A percentile compares a stretch with the other conserved stretches of the same genome.
Conservation (phyloP, 1,284 basidiomycete genomes). For the Ustanciosporium gigantosporum region DNA sequence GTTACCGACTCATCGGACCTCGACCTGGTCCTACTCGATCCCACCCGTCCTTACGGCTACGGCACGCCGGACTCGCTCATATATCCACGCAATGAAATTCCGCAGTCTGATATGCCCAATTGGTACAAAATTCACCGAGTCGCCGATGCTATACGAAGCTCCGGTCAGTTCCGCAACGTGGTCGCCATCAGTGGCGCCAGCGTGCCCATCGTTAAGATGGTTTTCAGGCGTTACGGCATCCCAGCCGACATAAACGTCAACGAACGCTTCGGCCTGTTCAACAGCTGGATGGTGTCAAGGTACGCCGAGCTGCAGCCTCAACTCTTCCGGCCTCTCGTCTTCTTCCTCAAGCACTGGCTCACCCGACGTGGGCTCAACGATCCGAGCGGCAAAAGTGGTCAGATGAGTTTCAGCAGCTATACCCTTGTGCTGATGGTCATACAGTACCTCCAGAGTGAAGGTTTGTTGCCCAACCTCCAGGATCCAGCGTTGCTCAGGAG, state of each 20-base stretch:
- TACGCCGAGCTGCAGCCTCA: constrained; percentile 45
- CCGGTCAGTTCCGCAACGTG: constrained; percentile 11
- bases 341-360: constrained; percentile 51
- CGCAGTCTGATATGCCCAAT: constrained; percentile 24
- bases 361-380: constrained; percentile 45
- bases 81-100: background rate
- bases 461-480: constrained; percentile 60
- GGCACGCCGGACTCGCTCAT: constrained; percentile 27
- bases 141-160: constrained; percentile 13
- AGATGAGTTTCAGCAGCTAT: constrained; percentile 45
- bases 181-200: constrained; percentile 33
- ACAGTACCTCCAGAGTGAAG: constrained; percentile 54
- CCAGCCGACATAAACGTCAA: constrained; percentile 51
- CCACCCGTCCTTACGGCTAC: constrained; percentile 33
- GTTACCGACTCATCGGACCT: constrained; percentile 39
- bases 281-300: constrained; percentile 40
- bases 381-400: constrained; percentile 35
- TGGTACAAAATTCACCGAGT: constrained; percentile 34
- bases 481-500: constrained; percentile 38
- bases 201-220: constrained; percentile 54
- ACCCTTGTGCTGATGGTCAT: constrained; percentile 53
- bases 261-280: constrained; percentile 50
- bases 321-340: constrained; percentile 44
- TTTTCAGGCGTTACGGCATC: constrained; percentile 16
- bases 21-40: constrained; percentile 49